These are phyloP conservation scores for Chlamydomonas incerta DNA, from an alignment of 139 green algal genomes.

Conservation along the genomic window DNA sequence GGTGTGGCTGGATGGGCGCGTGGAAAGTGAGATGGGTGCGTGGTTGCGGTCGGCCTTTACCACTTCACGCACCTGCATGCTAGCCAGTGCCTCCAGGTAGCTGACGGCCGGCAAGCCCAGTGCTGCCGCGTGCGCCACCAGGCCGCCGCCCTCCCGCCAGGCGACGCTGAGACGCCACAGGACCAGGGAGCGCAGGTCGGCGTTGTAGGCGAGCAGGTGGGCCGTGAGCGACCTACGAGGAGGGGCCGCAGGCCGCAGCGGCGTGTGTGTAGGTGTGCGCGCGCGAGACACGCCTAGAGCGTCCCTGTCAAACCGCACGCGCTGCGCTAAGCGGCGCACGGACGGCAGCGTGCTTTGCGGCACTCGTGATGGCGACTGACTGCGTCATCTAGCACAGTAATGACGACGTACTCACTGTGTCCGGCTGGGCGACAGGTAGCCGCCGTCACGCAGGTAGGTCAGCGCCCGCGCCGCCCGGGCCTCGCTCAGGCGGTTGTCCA, in stretches of 20 bases:
- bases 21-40: too few species aligned
- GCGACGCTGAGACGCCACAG: neutral
- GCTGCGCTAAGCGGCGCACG: too few species aligned
- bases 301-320: too few species aligned
- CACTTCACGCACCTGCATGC: neutral
- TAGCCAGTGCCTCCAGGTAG: neutral
- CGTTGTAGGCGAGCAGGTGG: neutral
- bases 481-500: neutral
- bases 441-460: neutral
- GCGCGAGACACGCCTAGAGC: too few species aligned
- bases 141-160: neutral
- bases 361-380: too few species aligned
- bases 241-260: neutral
- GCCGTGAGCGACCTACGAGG: neutral
- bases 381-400: too few species aligned
- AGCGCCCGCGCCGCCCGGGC: neutral
- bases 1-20: too few species aligned
- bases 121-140: neutral
- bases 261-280: neutral
- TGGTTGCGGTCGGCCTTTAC: too few species aligned
- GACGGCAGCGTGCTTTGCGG: too few species aligned
- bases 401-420: neutral
- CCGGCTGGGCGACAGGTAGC: neutral
- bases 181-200: neutral
- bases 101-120: neutral